phyloP scores from a whole-genome alignment of 2,329 filamentous ascomycete species.

The Diaporthe sp. region DNA sequence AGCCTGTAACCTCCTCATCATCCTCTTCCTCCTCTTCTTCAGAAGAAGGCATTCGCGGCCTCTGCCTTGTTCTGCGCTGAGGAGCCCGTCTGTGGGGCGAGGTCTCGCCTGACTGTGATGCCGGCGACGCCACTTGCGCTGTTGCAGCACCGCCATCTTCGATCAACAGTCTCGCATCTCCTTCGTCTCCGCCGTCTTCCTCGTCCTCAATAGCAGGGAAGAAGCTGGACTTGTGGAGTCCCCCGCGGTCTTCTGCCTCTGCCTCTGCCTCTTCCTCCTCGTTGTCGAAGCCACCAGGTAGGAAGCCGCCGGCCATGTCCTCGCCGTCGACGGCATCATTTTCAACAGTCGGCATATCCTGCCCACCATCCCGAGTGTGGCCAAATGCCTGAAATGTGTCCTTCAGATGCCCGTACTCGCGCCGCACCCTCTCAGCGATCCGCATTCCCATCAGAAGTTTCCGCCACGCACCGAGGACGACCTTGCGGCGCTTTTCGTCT shows the following conservation, averaged over 20 bases:
- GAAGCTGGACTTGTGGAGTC: conserved; percentile 57
- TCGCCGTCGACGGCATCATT: conserved; percentile 53
- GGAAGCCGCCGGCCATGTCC: conserved; percentile 72
- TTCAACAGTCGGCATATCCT: conserved; percentile 43
- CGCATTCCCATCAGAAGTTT: conserved; percentile 89
- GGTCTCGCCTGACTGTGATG: neutral
- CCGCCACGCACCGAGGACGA: conserved; percentile 82
- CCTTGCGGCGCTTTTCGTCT: conserved; percentile 83
- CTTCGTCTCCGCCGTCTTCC: conserved; percentile 48
- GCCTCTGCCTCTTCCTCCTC: conserved; percentile 54
- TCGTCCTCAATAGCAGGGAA: conserved; percentile 62
- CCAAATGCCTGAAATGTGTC: conserved; percentile 68
- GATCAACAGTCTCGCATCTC: conserved; percentile 48
- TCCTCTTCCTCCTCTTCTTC: conserved; percentile 45
- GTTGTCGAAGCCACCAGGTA: conserved; percentile 69
- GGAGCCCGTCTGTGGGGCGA: neutral
- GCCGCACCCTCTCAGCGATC: conserved; percentile 81
- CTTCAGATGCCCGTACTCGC: conserved; percentile 79
- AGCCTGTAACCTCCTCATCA: conserved; percentile 40
- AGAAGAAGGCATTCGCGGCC: conserved; percentile 31
- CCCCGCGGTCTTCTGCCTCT: conserved; percentile 43
- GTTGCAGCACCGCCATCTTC: conserved; percentile 53
- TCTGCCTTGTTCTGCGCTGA: conserved; percentile 20
- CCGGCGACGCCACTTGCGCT: conserved; percentile 23
- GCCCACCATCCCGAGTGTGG: conserved; percentile 58